Evolutionary conservation across 2,329 filamentous ascomycete species (phyloP).

Genomic region (Trichoderma guizhouense): DNA sequence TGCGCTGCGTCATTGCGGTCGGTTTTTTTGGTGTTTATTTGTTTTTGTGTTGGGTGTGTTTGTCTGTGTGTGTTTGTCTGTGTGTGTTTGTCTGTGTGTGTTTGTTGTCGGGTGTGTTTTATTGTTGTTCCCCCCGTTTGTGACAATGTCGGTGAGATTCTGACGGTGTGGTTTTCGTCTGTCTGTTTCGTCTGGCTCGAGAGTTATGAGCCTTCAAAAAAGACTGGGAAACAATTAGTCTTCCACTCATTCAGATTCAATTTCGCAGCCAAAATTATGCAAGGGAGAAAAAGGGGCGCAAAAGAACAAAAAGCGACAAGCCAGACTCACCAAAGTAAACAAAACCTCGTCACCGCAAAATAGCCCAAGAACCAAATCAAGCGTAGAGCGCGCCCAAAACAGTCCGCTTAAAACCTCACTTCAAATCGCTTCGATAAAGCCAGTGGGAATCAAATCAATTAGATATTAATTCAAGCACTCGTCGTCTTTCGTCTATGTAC

Average conservation of each 20-base stretch:
- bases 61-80: too few species aligned
- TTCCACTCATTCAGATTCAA: background rate
- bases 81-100: too few species aligned
- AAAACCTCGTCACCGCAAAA: slow-evolving; percentile 11
- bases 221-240: background rate
- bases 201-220: background rate
- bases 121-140: background rate
- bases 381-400: too few species aligned
- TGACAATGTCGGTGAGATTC: background rate
- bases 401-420: too few species aligned
- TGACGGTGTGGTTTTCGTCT: background rate
- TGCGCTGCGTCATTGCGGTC: slow-evolving; percentile 57
- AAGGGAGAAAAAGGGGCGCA: background rate
- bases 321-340: background rate
- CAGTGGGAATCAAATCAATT: background rate
- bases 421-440: background rate
- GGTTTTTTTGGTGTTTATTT: slow-evolving; percentile 23
- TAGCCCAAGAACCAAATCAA: background rate
- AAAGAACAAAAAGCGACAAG: background rate
- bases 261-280: background rate
- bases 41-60: background rate
- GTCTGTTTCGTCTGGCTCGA: background rate
- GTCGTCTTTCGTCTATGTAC: background rate
- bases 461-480: background rate
- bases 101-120: background rate